Percentiles rank a stretch among this genome's conserved stretches.
Evolutionary conservation across 1,139 yeast genomes (phyloP).

Genomic region (Candida sanyaensis): DNA sequence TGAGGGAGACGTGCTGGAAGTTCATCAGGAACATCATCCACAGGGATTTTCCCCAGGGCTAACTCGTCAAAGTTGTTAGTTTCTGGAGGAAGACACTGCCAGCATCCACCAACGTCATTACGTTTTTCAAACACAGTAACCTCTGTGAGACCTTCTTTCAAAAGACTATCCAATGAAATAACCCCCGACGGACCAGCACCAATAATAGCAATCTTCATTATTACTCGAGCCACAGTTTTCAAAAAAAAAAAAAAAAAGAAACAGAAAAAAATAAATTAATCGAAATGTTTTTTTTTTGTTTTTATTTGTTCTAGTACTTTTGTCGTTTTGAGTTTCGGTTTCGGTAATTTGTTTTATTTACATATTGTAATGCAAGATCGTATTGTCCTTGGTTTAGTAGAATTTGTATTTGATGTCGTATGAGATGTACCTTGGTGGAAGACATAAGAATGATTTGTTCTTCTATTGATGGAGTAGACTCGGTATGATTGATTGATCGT

Average conservation of each 20-base stretch:
- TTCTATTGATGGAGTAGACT: not conserved
- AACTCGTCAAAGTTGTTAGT: constrained; percentile 17
- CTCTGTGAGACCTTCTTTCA: constrained; percentile 44
- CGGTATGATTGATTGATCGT: not conserved
- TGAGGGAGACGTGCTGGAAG: constrained; percentile 32
- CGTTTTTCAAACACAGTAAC: constrained; percentile 50
- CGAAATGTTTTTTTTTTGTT: not conserved
- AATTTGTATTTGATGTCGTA: not conserved
- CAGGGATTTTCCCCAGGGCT: constrained; percentile 13
- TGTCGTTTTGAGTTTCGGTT: not conserved
- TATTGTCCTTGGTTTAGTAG: not conserved
- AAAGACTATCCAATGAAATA: constrained; percentile 54
- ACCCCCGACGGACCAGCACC: constrained; percentile 77
- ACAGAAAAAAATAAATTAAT: not conserved
- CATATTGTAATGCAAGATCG: not conserved
- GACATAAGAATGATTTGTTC: not conserved
- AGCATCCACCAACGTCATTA: constrained; percentile 45
- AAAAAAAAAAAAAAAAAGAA: not conserved
- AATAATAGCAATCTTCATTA: constrained; percentile 41
- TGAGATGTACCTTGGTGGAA: not conserved
- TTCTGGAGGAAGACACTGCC: constrained; percentile 34
- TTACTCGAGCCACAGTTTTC: too few relatives aligned
- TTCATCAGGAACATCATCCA: constrained; percentile 20
- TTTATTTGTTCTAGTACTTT: not conserved
- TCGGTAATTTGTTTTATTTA: not conserved